Evolutionary conservation across 257 asterid species (phyloP).

Genomic region (Coffea canephora): DNA sequence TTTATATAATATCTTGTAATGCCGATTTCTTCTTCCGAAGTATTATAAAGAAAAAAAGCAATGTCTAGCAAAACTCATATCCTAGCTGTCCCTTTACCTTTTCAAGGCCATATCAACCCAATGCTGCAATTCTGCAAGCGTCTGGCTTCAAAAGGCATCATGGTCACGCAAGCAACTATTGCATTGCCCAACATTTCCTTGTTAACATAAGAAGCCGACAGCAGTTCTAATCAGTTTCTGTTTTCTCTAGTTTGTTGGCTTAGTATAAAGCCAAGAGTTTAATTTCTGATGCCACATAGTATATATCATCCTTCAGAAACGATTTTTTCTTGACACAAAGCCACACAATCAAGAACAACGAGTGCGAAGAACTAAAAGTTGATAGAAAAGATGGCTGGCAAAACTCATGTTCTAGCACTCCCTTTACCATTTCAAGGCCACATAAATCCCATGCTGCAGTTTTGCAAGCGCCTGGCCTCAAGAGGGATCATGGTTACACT

Average conservation of each 20-base stretch:
- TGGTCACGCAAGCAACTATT: conserved; percentile 30
- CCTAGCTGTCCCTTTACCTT: conserved; percentile 44
- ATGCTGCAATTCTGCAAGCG: conserved; percentile 45
- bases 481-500: conserved; percentile 32
- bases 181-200: background rate
- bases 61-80: conserved; percentile 13
- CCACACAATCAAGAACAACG: too few species aligned
- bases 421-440: conserved; percentile 64
- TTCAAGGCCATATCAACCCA: conserved; percentile 65
- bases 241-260: too few species aligned
- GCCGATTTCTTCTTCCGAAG: background rate
- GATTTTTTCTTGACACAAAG: too few species aligned
- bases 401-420: conserved; percentile 32
- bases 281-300: too few species aligned
- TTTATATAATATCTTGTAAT: too few species aligned
- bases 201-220: too few species aligned
- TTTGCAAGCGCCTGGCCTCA: conserved; percentile 48
- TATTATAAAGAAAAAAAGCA: background rate
- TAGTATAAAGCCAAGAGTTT: too few species aligned
- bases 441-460: conserved; percentile 46
- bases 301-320: too few species aligned
- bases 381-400: background rate
- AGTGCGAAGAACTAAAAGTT: too few species aligned
- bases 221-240: too few species aligned
- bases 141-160: conserved; percentile 36